Base-by-base conservation (phyloP, 164 flowering plant genomes). In the Chimonanthus praecox region DNA sequence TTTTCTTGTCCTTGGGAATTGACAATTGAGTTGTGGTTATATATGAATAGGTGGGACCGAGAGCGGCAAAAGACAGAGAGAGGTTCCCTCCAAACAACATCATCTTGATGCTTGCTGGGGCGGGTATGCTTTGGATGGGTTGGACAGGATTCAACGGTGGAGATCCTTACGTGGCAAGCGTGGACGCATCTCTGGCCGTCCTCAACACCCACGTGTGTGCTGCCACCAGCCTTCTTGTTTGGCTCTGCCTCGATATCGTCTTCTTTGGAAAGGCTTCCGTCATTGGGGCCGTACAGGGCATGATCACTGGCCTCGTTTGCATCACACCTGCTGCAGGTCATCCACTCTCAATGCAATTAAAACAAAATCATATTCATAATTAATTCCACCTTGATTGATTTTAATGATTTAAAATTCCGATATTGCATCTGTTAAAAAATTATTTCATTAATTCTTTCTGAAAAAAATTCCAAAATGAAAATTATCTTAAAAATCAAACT, bases 121-220 rank as follows among this genome's bases (percentile, higher is more conserved):
- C 82, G 7, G 82, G 82, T 13, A 60, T 80, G 73, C 69, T 80
- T 13, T 80, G 82, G 82, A 76, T 80, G 79, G 79, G 82, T 2
- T 80, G 82, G 82, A 68, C 77, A 0, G 82, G 82, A 11, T 80
- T 80, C 75, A 80, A 80, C 63, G 82, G 82, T 16, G 82, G 79
- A 49, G 82, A 73, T 51, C 82, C 79, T 10, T 80, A 76, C 44
- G 64, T 68, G 1, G 79, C 77, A 10, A 80, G 66, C 66, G 50
- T 80, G 3, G 82, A 76, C 64, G 75, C 82, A 21, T 76, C 82
- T 13, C 16, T 80, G 10, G 82, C 82, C 50, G 79, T 79, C 33
- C 71, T 79, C 47, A 76, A 76, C 71, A 78, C 79, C 13, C 76
- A 78, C 51, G 73, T 81, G 15, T 78, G 81, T 33, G 33, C 33